Conservation (phyloP, 2,329 filamentous ascomycete genomes). For the Fusarium sulawesiense region DNA sequence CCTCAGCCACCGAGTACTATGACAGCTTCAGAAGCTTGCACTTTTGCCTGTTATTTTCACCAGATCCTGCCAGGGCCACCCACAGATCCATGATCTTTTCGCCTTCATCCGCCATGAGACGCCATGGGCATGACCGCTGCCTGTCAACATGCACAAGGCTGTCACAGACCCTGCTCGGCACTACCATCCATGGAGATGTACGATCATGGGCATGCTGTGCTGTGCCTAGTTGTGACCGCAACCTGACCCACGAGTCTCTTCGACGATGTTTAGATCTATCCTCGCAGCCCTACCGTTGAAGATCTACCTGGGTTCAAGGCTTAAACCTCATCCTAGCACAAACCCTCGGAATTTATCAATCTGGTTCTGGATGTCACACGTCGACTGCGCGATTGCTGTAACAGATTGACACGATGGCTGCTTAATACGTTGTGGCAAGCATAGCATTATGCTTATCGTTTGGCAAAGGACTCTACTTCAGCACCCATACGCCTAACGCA, state of each 20-base stretch:
- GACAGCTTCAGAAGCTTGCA: conserved; percentile 8
- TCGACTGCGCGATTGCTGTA: conserved; percentile 15
- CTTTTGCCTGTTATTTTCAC: conserved; percentile 24
- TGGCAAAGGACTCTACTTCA: conserved; percentile 4
- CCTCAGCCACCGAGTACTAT: conserved; percentile 2
- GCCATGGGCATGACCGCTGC: conserved; percentile 22
- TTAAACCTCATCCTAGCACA: conserved; percentile 33
- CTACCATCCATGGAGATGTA: conserved; percentile 41
- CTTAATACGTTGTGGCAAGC: conserved; percentile 6
- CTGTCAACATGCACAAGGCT: conserved; percentile 44
- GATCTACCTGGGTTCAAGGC: conserved; percentile 22
- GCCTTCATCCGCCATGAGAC: conserved; percentile 17
- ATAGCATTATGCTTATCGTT: conserved; percentile 5
- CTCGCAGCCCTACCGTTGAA: conserved; percentile 45
- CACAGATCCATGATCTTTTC: conserved; percentile 24
- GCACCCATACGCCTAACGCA: conserved; percentile 13
- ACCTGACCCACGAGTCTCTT: conserved; percentile 29
- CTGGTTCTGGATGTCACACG: conserved; percentile 16
- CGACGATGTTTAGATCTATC: conserved; percentile 37
- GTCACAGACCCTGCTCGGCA: conserved; percentile 45
- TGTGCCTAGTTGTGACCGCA: conserved; percentile 32
- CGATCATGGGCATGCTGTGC: conserved; percentile 41
- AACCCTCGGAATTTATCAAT: conserved; percentile 19
- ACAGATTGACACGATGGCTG: conserved; percentile 15
- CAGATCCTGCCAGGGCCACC: conserved; percentile 42